Base-by-base conservation (phyloP, 1,139 yeast genomes). In the Magnusiomyces clavatus region DNA sequence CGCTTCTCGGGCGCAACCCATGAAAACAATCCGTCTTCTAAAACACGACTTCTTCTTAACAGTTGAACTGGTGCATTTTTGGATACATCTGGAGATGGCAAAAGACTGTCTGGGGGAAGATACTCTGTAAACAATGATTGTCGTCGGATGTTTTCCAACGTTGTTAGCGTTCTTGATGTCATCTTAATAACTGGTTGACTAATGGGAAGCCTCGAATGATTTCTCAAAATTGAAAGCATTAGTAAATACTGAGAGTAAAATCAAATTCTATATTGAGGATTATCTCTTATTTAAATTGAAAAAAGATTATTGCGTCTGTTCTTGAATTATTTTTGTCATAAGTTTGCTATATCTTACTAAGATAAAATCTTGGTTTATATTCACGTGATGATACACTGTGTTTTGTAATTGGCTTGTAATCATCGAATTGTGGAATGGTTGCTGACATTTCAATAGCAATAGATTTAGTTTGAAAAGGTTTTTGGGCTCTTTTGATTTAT, bases 21-120 rank as follows among this genome's bases (percentile, higher is more conserved):
- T 1, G 56, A 48, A 46, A 40, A 54, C 6, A 54, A 49, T 82
- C 86, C 0, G 96, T 96, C 2, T 92, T 80, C 62, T 76, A 92
- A 38, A 82, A 82, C 2, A 96, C 97, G 73, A 1, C 95, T 92
- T 11, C 67, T 66, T 51, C 81, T 74, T 48, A 79, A 68, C 29
- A 68, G 55, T 35, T 65, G 67, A n/a, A 64, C 63, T 2, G 61
- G 61, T 0, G 73, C 73, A 14, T 66, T 65, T 14, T 74, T 63
- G 1, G 92, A 85, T 1, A 69, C 72, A 11, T 74, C 74, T 5
- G 73, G 68, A 0, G 79, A 67, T 1, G 84, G 81, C 36, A 84
- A 74, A 40, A 72, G 68, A 6, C 77, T 71, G 61, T 88, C 96
- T 0, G 95, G 82, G 0, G 73, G 67, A 46, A 86, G 66, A 4